A percentile compares a stretch with the other conserved stretches of the same genome.
phyloP scores from a whole-genome alignment of 2,329 filamentous ascomycete genomes.

The Trichoderma guizhouense region DNA sequence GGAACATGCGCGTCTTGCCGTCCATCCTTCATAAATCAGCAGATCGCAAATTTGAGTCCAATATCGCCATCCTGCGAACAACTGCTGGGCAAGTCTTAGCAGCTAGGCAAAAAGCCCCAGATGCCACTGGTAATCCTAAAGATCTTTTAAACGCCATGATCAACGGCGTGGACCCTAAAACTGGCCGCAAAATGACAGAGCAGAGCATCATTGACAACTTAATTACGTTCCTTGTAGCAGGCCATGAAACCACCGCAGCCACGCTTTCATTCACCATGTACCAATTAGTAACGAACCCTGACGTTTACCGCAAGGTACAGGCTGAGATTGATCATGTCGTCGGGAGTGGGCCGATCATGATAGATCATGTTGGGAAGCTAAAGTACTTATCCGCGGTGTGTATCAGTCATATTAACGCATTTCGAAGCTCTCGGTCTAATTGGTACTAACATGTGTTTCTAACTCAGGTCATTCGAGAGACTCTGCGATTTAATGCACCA shows the following conservation, averaged over 20 bases:
- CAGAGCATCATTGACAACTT: conserved; percentile 59
- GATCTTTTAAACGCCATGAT: conserved; percentile 59
- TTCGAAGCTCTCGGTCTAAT: neutral
- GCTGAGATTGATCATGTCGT: conserved; percentile 59
- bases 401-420: neutral
- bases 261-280: conserved; percentile 58
- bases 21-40: neutral
- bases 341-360: conserved; percentile 21
- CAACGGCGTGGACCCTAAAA: conserved; percentile 58
- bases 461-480: neutral
- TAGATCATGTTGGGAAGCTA: neutral
- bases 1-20: neutral
- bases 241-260: conserved; percentile 63
- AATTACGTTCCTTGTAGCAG: conserved; percentile 61
- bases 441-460: conserved; percentile 35
- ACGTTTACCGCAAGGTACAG: conserved; percentile 52
- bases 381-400: neutral
- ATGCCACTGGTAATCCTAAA: neutral
- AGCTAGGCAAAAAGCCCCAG: neutral
- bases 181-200: conserved; percentile 55
- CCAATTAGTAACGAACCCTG: conserved; percentile 56
- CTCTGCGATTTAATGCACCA: neutral
- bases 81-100: neutral
- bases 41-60: neutral
- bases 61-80: neutral